These are phyloP conservation scores for Calonectria naviculata DNA, from an alignment of 2,329 filamentous ascomycete genomes.

Conservation along the genomic window DNA sequence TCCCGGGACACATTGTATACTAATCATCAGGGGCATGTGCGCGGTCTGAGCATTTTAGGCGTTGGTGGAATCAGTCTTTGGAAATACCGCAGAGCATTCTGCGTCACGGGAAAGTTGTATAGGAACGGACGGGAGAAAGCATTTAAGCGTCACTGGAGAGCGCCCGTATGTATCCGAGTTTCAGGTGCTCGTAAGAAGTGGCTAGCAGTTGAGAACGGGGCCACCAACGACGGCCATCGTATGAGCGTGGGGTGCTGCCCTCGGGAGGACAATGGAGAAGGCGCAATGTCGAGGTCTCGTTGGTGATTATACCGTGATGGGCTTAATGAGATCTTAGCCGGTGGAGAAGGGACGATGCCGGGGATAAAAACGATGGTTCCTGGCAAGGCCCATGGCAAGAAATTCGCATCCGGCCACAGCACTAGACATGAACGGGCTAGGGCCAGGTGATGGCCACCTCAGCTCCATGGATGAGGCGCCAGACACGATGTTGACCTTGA, in stretches of 20 bases:
- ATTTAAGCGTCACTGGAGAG: background rate
- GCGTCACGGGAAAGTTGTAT: background rate
- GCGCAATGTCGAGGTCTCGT: background rate
- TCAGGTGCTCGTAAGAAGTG: background rate
- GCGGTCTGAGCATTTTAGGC: constrained; percentile 25
- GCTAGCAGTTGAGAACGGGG: background rate
- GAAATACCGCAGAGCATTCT: background rate
- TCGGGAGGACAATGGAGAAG: background rate
- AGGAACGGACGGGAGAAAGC: background rate
- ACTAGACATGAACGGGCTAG: background rate
- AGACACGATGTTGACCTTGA: background rate
- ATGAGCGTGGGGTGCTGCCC: background rate
- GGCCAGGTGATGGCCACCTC: background rate
- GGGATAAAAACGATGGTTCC: background rate
- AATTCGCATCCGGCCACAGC: background rate
- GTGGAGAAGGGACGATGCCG: background rate
- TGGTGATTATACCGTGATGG: background rate
- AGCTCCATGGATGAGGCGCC: background rate
- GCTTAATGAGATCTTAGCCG: constrained; percentile 1
- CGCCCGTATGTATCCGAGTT: background rate
- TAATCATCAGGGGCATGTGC: constrained; percentile 19
- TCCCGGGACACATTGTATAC: constrained; percentile 12
- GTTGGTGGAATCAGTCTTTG: constrained; percentile 25
- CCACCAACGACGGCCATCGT: background rate
- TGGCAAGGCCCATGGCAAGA: background rate